phyloP scores from a whole-genome alignment of 192 early-diverging fungal genomes.

The Backusella mclennaniae region DNA sequence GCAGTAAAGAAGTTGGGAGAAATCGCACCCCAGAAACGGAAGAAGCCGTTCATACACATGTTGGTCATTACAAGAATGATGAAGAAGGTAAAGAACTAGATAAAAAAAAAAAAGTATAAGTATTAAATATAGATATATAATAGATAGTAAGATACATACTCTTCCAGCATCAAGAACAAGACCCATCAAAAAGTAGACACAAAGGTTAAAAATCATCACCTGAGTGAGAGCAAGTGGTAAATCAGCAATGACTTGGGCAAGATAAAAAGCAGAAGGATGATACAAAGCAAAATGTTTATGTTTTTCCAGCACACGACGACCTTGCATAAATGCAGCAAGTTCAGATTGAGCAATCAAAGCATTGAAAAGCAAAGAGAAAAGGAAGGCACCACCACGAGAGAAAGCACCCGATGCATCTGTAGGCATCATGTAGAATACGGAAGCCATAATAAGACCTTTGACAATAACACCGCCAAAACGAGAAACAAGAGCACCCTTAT shows the following conservation, averaged over 20 bases:
- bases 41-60: slow-evolving; percentile 58
- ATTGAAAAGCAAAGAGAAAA: slow-evolving; percentile 71
- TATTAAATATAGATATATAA: background rate
- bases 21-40: slow-evolving; percentile 53
- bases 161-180: slow-evolving; percentile 55
- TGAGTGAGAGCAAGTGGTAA: slow-evolving; percentile 52
- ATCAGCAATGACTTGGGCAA: slow-evolving; percentile 60
- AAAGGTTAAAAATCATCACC: slow-evolving; percentile 56
- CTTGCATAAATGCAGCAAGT: slow-evolving; percentile 64
- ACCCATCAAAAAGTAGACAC: slow-evolving; percentile 67
- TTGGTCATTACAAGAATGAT: slow-evolving; percentile 55
- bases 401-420: slow-evolving; percentile 57
- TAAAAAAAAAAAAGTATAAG: background rate
- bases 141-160: background rate
- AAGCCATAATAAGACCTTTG: slow-evolving; percentile 72
- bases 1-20: slow-evolving; percentile 53
- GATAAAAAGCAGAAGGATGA: slow-evolving; percentile 62
- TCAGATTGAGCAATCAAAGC: slow-evolving; percentile 65
- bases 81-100: slow-evolving; percentile 51
- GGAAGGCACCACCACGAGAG: slow-evolving; percentile 68
- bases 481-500: slow-evolving; percentile 47
- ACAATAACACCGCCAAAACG: slow-evolving; percentile 45
- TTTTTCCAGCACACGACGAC: slow-evolving; percentile 68
- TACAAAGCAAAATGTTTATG: slow-evolving; percentile 70
- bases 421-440: slow-evolving; percentile 64